These are phyloP conservation scores for Phytophthora pinifolia DNA, from an alignment of 352 stramenopile genomes.

Conservation along the genomic window DNA sequence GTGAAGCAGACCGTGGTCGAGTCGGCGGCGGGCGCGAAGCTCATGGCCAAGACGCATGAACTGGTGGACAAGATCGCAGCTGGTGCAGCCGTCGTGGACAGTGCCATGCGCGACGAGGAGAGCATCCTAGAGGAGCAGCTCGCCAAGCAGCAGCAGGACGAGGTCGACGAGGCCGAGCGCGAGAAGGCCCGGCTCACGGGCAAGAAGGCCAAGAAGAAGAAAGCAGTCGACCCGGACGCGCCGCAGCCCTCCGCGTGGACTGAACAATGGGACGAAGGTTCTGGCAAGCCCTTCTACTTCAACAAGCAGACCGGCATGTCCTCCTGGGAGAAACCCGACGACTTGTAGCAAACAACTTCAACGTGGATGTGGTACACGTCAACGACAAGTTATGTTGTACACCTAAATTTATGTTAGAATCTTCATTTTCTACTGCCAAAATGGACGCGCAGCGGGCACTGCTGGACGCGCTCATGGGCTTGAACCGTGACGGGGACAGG, in stretches of 20 bases:
- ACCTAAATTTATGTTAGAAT: neutral
- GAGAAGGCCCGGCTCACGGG: constrained; percentile 14
- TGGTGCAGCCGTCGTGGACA: constrained; percentile 65
- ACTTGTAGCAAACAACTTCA: constrained; percentile 39
- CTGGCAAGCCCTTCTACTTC: constrained; percentile 86
- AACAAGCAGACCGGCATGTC: constrained; percentile 85
- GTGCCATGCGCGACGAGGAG: constrained; percentile 67
- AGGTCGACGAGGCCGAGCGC: constrained; percentile 31
- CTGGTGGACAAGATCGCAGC: constrained; percentile 66
- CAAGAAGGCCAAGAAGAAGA: constrained; percentile 34
- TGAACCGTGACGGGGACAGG: constrained; percentile 89
- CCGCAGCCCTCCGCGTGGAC: constrained; percentile 51
- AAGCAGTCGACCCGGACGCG: constrained; percentile 13
- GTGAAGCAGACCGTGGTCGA: constrained; percentile 66
- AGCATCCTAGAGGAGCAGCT: constrained; percentile 60
- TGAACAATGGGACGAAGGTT: constrained; percentile 76
- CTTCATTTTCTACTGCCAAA: constrained; percentile 10
- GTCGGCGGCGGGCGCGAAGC: constrained; percentile 50
- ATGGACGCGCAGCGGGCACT: constrained; percentile 88
- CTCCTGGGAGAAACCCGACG: constrained; percentile 74
- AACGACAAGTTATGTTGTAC: neutral
- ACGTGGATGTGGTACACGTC: constrained; percentile 2
- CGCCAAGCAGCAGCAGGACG: constrained; percentile 43
- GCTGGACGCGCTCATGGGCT: constrained; percentile 90
- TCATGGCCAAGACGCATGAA: constrained; percentile 75